These are phyloP conservation scores for Parietaria judaica DNA, from an alignment of 306 rosid genomes.

Conservation along the genomic window DNA sequence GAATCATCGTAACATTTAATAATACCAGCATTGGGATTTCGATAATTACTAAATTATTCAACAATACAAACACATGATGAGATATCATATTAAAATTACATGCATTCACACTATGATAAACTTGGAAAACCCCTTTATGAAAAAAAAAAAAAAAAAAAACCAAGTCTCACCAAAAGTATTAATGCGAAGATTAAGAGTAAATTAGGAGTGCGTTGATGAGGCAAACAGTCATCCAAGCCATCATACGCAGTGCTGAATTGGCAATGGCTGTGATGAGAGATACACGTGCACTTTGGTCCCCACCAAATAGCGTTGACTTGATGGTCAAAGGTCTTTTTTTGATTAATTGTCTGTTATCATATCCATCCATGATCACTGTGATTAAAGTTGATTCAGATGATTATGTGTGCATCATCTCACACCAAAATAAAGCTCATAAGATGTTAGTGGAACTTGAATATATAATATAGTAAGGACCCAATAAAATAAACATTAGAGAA, in stretches of 20 bases:
- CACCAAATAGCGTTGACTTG: conserved; percentile 25
- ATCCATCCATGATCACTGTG: conserved; percentile 4
- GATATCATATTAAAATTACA: no score
- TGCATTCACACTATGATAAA: no score
- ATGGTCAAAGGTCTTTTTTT: conserved; percentile 24
- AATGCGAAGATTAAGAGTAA: background rate
- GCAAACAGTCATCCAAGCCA: background rate
- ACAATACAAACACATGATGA: no score
- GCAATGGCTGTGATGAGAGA: background rate
- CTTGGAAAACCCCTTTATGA: no score
- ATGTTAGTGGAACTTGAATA: background rate
- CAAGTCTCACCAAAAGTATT: background rate
- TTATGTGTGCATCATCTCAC: conserved; percentile 9
- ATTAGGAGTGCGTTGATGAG: conserved; percentile 1
- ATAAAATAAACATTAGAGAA: no score
- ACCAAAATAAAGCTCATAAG: background rate
- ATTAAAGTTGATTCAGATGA: conserved; percentile 16
- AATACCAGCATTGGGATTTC: no score
- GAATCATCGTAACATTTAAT: no score
- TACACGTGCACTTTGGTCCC: conserved; percentile 35
- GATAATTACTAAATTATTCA: no score
- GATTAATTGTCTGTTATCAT: conserved; percentile 19
- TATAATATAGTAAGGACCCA: no score
- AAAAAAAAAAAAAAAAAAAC: no score
- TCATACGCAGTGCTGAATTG: background rate